Conservation (phyloP, 305 asterid genomes). For the Solanum hybrid region DNA sequence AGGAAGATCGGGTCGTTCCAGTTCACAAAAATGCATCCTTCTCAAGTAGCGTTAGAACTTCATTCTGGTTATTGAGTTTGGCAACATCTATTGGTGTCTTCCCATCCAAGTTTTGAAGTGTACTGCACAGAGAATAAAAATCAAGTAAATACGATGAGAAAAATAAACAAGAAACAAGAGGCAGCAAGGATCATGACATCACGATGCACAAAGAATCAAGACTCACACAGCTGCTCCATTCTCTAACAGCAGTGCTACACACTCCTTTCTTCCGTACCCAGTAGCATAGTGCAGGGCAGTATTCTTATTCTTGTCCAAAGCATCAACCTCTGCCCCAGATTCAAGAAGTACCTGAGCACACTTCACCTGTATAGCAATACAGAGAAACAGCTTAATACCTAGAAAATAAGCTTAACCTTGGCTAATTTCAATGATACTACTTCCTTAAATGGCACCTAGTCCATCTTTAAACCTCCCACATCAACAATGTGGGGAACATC, state of each 20-base stretch:
- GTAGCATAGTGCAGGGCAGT: conserved; percentile 98
- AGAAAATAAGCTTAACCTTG: neutral
- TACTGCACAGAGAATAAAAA: conserved; percentile 32
- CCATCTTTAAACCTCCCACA: neutral
- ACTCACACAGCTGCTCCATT: conserved; percentile 97
- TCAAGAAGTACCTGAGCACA: conserved; percentile 87
- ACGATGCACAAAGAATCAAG: neutral
- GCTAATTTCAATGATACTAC: neutral
- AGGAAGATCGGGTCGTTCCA: neutral
- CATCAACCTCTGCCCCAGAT: conserved; percentile 92
- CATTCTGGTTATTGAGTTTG: conserved; percentile 78
- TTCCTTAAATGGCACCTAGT: neutral
- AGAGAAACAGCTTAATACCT: neutral
- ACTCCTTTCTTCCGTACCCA: conserved; percentile 90
- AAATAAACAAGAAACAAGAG: neutral
- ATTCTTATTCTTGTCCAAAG: conserved; percentile 91
- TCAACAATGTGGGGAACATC: neutral
- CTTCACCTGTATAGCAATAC: conserved; percentile 40
- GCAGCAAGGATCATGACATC: neutral
- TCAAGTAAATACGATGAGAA: neutral
- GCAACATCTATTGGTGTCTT: conserved; percentile 97
- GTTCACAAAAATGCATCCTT: conserved; percentile 82
- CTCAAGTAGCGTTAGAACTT: conserved; percentile 80
- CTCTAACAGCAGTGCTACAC: conserved; percentile 82
- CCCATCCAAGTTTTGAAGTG: conserved; percentile 92